These are phyloP conservation scores for Trichoderma sp. DNA, from an alignment of 2,329 filamentous ascomycete genomes.

Conservation along the genomic window DNA sequence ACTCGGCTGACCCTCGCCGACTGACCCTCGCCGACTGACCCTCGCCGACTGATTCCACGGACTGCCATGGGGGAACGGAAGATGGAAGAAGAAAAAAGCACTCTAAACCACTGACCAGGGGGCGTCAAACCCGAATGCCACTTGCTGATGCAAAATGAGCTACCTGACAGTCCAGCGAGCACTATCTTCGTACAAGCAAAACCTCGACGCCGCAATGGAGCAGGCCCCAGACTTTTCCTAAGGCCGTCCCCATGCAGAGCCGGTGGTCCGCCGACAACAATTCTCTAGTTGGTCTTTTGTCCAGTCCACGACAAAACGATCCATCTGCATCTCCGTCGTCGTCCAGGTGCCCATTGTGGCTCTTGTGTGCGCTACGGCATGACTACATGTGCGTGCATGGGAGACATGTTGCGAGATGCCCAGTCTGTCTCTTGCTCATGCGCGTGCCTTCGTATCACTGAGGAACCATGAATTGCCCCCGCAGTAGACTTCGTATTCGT, in stretches of 20 bases:
- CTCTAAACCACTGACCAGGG: background rate
- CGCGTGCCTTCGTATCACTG: slow-evolving; percentile 18
- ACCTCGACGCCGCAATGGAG: slow-evolving; percentile 16
- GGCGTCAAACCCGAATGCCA: slow-evolving; percentile 10
- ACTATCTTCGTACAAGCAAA: background rate
- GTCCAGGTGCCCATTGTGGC: background rate
- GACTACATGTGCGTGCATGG: slow-evolving; percentile 16
- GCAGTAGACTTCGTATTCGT: slow-evolving; percentile 22
- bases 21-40: background rate
- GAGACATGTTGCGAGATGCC: slow-evolving; percentile 15
- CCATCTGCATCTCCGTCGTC: background rate
- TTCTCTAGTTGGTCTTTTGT: background rate
- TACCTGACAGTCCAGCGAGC: background rate
- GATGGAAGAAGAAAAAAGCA: background rate
- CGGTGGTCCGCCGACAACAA: background rate
- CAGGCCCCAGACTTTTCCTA: background rate
- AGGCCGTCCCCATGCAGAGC: slow-evolving; percentile 2
- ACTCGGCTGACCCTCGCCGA: background rate
- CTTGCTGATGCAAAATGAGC: slow-evolving; percentile 1
- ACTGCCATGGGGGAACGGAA: background rate
- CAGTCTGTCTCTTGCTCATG: slow-evolving; percentile 11
- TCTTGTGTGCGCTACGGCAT: slow-evolving; percentile 10
- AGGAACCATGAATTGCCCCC: slow-evolving; percentile 19
- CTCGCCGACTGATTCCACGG: background rate
- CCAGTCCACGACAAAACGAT: background rate